A percentile compares a stretch with the other conserved stretches of the same genome.
Evolutionary conservation across 129 eudicot species (phyloP).

Genomic region (Heracleum sosnowskyi): DNA sequence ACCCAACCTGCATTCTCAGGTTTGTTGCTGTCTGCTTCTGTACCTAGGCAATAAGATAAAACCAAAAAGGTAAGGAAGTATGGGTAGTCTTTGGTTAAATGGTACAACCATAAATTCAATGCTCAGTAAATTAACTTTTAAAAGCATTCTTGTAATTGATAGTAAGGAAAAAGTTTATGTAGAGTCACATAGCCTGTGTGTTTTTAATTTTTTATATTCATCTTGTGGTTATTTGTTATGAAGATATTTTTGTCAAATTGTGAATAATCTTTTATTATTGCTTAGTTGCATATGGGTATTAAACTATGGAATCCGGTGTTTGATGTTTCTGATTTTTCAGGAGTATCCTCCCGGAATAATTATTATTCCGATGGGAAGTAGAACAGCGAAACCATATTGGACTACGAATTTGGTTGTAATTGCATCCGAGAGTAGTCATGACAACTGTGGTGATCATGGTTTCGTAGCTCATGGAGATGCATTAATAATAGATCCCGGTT

Average conservation of each 20-base stretch:
- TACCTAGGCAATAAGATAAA: not conserved
- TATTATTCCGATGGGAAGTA: conserved; percentile 75
- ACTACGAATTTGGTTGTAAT: conserved; percentile 82
- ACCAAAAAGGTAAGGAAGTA: not conserved
- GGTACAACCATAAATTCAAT: not conserved
- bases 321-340: conserved; percentile 28
- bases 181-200: not conserved
- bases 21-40: conserved; percentile 16
- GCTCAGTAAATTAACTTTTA: not conserved
- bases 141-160: not conserved
- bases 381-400: conserved; percentile 64
- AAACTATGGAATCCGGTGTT: not conserved
- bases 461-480: conserved; percentile 84
- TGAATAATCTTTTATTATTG: not conserved
- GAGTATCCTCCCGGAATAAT: conserved; percentile 90
- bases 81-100: conserved; percentile 1
- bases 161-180: not conserved
- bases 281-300: not conserved
- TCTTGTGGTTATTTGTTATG: not conserved
- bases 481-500: conserved; percentile 88
- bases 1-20: conserved; percentile 55
- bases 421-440: conserved; percentile 30
- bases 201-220: not conserved
- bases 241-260: not conserved
- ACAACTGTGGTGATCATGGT: conserved; percentile 11